These are phyloP conservation scores for Plasmodium inui DNA, from an alignment of 169 alveolate genomes.

Conservation along the genomic window DNA sequence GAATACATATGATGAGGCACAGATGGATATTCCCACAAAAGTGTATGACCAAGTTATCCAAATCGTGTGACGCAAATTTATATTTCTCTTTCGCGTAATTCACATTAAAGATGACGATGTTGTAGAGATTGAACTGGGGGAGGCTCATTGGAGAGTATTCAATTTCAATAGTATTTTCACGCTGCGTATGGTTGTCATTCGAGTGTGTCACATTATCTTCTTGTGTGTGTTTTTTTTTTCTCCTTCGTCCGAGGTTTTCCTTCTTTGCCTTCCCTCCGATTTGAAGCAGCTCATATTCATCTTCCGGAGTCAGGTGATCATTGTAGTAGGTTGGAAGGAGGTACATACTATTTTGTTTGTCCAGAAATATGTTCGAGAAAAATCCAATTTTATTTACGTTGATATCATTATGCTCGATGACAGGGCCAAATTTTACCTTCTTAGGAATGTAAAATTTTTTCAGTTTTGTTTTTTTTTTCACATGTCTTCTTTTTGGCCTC, in stretches of 20 bases:
- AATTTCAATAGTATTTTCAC: neutral
- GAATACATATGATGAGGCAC: slow-evolving; percentile 5
- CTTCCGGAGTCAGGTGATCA: slow-evolving; percentile 18
- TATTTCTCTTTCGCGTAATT: slow-evolving; percentile 27
- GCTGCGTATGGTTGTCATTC: neutral
- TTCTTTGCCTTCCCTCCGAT: neutral
- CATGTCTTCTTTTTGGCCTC: neutral
- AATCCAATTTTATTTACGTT: slow-evolving; percentile 33
- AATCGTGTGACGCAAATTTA: slow-evolving; percentile 5
- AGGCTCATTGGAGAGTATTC: slow-evolving; percentile 47
- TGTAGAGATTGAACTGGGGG: slow-evolving; percentile 5
- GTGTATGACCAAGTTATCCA: slow-evolving; percentile 15
- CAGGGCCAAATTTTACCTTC: slow-evolving; percentile 22
- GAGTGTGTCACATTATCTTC: neutral
- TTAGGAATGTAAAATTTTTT: slow-evolving; percentile 33
- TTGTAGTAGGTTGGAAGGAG: slow-evolving; percentile 21
- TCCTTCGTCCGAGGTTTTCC: neutral
- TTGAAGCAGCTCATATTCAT: slow-evolving; percentile 28
- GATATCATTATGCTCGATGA: slow-evolving; percentile 46
- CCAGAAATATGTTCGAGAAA: slow-evolving; percentile 39
- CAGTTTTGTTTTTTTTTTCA: neutral
- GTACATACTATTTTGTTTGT: neutral
- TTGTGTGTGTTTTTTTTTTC: neutral
- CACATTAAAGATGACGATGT: slow-evolving; percentile 23
- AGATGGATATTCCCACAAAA: slow-evolving; percentile 5